Evolutionary conservation across 1,284 basidiomycete species (phyloP).

Genomic region (Puccinia horiana): DNA sequence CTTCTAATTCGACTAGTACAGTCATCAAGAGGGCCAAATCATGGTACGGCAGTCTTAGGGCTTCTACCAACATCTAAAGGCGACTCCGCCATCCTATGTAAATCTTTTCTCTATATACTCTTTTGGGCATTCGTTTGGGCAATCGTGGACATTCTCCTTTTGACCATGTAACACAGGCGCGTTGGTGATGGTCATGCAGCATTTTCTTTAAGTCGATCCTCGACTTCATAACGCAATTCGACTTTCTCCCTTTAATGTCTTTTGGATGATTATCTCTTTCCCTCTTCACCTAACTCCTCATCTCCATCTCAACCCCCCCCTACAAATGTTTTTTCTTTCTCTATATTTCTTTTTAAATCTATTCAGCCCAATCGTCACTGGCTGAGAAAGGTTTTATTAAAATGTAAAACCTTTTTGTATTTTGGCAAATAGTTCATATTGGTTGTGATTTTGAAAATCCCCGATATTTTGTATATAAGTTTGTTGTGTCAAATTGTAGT

Average conservation of each 20-base stretch:
- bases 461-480: neutral
- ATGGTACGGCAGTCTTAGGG: conserved; percentile 40
- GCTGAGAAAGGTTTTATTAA: neutral
- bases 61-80: conserved; percentile 11
- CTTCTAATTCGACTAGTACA: conserved; percentile 21
- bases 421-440: neutral
- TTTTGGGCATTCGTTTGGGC: neutral
- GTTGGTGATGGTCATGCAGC: neutral
- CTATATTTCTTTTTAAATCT: neutral
- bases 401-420: too few species aligned
- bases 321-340: too few species aligned
- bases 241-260: neutral
- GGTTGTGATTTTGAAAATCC: conserved; percentile 13
- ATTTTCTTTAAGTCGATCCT: neutral
- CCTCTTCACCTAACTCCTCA: neutral
- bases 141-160: neutral
- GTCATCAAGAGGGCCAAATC: conserved; percentile 36
- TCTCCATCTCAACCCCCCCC: neutral
- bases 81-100: neutral
- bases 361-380: neutral
- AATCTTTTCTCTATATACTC: neutral
- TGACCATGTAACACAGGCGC: neutral
- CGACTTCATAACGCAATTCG: neutral
- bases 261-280: neutral
- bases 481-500: neutral